A percentile compares a stretch with the other conserved stretches of the same genome.
Conservation (phyloP, 2,329 filamentous ascomycete genomes). For the Diaporthe sp. region DNA sequence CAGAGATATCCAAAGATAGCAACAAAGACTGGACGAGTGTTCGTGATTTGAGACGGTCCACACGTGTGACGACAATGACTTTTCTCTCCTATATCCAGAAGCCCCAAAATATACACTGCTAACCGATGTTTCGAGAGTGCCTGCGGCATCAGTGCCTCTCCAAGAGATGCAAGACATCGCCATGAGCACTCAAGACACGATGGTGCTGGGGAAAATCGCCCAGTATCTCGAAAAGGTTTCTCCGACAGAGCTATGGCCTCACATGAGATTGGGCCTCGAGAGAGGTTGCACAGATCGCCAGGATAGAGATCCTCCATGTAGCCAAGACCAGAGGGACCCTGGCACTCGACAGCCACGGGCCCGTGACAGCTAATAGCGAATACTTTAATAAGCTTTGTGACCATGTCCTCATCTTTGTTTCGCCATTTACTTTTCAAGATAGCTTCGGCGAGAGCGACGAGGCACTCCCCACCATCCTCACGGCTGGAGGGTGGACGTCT, state of each 20-base stretch:
- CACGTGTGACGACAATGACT: background rate
- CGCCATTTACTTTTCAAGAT: constrained; percentile 10
- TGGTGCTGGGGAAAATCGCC: background rate
- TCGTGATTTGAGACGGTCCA: background rate
- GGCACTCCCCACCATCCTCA: background rate
- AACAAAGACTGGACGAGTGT: background rate
- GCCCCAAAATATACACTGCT: background rate
- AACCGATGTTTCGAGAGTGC: background rate
- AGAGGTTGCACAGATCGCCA: constrained; percentile 5
- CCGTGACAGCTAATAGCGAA: background rate
- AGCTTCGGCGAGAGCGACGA: constrained; percentile 22
- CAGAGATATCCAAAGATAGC: constrained; percentile 11
- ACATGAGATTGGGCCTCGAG: background rate
- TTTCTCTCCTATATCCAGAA: too few relatives aligned
- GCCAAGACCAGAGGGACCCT: constrained; percentile 2
- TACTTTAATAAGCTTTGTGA: constrained; percentile 29
- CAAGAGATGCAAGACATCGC: background rate
- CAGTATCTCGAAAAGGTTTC: background rate
- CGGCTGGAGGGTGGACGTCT: background rate
- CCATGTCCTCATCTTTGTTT: constrained; percentile 22
- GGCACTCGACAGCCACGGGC: background rate
- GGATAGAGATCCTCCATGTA: background rate
- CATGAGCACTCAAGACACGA: background rate
- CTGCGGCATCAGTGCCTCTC: background rate
- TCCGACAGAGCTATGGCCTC: background rate